Percentiles rank a stretch among this genome's conserved stretches.
phyloP scores from a whole-genome alignment of 2,329 filamentous ascomycete species.

The Fusarium sp. region DNA sequence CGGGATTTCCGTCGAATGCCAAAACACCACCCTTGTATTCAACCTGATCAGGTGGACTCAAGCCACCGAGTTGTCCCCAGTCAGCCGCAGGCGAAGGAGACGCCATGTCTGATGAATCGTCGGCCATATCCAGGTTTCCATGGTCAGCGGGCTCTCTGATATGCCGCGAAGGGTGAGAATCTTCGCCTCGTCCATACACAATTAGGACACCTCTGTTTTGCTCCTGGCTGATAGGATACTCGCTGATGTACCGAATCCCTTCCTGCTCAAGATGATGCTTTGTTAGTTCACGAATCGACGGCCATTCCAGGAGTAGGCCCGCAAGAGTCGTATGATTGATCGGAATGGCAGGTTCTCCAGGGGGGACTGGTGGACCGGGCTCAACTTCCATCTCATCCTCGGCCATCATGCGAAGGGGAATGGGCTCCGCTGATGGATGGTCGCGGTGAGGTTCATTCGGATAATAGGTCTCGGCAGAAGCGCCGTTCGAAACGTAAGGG shows the following conservation, averaged over 20 bases:
- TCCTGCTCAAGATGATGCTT: conserved; percentile 56
- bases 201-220: conserved; percentile 75
- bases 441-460: conserved; percentile 39
- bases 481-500: conserved; percentile 37
- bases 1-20: conserved; percentile 59
- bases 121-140: conserved; percentile 52
- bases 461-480: conserved; percentile 36
- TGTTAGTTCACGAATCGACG: conserved; percentile 71
- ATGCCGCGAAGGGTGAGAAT: conserved; percentile 64
- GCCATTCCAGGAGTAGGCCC: conserved; percentile 78
- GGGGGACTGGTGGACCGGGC: conserved; percentile 60
- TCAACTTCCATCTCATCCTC: conserved; percentile 61
- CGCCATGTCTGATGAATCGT: conserved; percentile 61
- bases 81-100: conserved; percentile 63
- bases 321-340: conserved; percentile 91
- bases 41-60: conserved; percentile 55
- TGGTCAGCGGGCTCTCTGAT: conserved; percentile 53
- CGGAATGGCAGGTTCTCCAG: conserved; percentile 74
- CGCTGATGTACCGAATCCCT: conserved; percentile 64
- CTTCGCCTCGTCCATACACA: conserved; percentile 81
- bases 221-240: conserved; percentile 80
- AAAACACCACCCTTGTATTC: conserved; percentile 52
- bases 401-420: conserved; percentile 44
- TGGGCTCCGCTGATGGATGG: conserved; percentile 41
- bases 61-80: conserved; percentile 66